Evolutionary conservation across 2,329 filamentous ascomycete genomes (phyloP).

Genomic region (Helotiales sp.): DNA sequence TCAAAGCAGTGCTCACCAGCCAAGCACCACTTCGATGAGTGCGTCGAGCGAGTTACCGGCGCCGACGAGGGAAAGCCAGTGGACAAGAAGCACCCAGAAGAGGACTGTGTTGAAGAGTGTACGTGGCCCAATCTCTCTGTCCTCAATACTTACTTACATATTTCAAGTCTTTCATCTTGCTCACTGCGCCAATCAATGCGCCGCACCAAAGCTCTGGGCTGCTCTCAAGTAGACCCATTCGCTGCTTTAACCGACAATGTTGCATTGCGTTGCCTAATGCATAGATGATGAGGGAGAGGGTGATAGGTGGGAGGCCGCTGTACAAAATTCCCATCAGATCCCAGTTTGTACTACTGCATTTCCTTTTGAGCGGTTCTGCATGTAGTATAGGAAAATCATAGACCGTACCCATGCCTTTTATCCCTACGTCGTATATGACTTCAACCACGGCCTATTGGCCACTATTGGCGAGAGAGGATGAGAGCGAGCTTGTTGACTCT

Average conservation of each 20-base stretch:
- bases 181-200: conserved; percentile 91
- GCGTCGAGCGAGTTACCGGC: conserved; percentile 85
- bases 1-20: conserved; percentile 79
- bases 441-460: not conserved
- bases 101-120: conserved; percentile 99
- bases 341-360: conserved; percentile 32
- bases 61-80: conserved; percentile 57
- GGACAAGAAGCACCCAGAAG: conserved; percentile 70
- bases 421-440: not conserved
- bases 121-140: conserved; percentile 45
- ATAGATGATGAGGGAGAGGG: conserved; percentile 20
- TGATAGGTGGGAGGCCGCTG: conserved; percentile 17
- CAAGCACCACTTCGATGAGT: conserved; percentile 99
- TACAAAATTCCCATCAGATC: conserved; percentile 26
- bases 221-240: conserved; percentile 74
- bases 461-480: not conserved
- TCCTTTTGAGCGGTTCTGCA: conserved; percentile 28
- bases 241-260: conserved; percentile 11
- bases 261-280: conserved; percentile 14
- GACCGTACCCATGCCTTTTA: conserved; percentile 8
- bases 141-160: conserved; percentile 19
- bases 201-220: conserved; percentile 93
- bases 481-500: too few relatives aligned
- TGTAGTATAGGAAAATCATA: conserved; percentile 35
- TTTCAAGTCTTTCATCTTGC: conserved; percentile 96